These are phyloP conservation scores for Amanita thiersii DNA, from an alignment of 768 basidiomycete species.

Conservation along the genomic window DNA sequence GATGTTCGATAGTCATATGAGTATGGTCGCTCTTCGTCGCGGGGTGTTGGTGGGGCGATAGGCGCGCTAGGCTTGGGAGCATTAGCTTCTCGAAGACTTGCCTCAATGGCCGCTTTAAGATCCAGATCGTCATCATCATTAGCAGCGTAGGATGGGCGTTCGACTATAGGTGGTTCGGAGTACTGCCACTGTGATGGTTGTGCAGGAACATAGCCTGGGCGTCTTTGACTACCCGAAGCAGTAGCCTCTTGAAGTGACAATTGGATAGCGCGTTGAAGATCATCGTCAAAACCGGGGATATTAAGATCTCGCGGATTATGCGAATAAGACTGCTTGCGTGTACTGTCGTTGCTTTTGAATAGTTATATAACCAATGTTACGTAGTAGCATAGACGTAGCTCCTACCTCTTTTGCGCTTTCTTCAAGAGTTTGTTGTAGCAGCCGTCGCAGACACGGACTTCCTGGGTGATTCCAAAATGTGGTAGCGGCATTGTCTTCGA, in stretches of 20 bases:
- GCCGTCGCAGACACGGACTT: slow-evolving; percentile 89
- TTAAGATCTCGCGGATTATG: slow-evolving; percentile 47
- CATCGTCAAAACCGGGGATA: slow-evolving; percentile 68
- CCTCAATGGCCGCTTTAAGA: slow-evolving; percentile 89
- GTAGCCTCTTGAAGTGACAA: slow-evolving; percentile 78
- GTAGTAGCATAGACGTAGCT: slow-evolving; percentile 13
- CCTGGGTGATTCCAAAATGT: slow-evolving; percentile 87
- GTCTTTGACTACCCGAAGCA: slow-evolving; percentile 33
- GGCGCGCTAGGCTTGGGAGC: slow-evolving; percentile 79
- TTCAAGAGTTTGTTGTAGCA: slow-evolving; percentile 75
- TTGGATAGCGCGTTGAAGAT: slow-evolving; percentile 90
- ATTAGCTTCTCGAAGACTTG: slow-evolving; percentile 79
- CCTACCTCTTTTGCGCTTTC: slow-evolving; percentile 50
- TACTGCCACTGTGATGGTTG: slow-evolving; percentile 57
- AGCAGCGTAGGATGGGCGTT: slow-evolving; percentile 33
- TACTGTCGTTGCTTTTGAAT: slow-evolving; percentile 12
- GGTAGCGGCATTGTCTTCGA: slow-evolving; percentile 79
- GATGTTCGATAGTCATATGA: slow-evolving; percentile 38
- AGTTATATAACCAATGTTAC: background rate
- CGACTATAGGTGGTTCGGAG: slow-evolving; percentile 68
- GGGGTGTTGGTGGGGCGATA: slow-evolving; percentile 43
- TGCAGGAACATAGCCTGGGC: slow-evolving; percentile 63
- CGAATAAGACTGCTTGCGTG: slow-evolving; percentile 39
- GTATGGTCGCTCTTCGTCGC: slow-evolving; percentile 30
- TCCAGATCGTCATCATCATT: slow-evolving; percentile 87